phyloP scores from a whole-genome alignment of 441 rosid species.

The Syzygium syzygioides region DNA sequence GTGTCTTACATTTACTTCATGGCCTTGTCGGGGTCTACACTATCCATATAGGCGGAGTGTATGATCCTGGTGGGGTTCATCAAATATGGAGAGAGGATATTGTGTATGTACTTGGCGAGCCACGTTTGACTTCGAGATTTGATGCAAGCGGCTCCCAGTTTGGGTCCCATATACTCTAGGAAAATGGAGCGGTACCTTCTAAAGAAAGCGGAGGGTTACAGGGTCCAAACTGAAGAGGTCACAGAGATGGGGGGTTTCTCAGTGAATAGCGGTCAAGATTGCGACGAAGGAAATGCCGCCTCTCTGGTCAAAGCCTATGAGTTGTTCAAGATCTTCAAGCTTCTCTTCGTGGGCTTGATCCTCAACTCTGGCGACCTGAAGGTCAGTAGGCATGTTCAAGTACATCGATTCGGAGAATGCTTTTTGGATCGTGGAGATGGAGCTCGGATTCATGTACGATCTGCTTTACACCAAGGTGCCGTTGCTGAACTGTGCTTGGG shows the following conservation, averaged over 20 bases:
- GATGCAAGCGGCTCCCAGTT: background rate
- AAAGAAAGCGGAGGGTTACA: background rate
- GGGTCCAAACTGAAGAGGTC: background rate
- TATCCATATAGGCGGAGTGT: background rate
- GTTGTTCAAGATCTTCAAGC: background rate
- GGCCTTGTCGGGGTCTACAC: background rate
- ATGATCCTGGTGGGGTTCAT: background rate
- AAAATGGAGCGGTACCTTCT: background rate
- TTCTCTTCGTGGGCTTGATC: background rate
- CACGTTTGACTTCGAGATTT: background rate
- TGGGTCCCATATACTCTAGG: background rate
- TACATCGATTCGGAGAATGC: fast-evolving
- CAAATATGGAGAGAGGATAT: background rate
- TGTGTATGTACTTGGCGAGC: background rate
- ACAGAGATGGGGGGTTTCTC: background rate
- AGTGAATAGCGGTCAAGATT: background rate
- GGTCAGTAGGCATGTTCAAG: background rate
- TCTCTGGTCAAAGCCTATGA: background rate
- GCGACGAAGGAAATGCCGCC: background rate
- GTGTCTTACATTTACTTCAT: background rate
- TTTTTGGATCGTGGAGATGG: background rate
- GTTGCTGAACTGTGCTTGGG: background rate
- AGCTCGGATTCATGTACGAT: background rate
- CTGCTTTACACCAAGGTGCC: background rate
- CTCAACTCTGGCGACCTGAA: background rate